Evolutionary conservation across 202 grass and related monocot genomes (phyloP), one percentile per base, ranked within the genome.

Genomic region (Alloteropsis angusta): DNA sequence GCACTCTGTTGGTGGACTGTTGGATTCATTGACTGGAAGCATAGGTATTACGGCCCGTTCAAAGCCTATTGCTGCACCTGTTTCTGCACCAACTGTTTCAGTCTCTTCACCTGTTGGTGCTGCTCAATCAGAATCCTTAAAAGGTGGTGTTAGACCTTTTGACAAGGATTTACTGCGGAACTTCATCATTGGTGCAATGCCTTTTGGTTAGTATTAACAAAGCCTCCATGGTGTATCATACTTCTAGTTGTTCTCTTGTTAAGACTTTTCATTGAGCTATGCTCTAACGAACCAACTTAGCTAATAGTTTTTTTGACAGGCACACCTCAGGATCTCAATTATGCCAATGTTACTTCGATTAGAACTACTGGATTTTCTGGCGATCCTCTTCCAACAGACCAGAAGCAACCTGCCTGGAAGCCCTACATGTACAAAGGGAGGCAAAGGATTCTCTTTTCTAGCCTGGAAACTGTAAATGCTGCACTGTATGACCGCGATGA

Each of bases 401-500:
- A 92, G 72, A 93, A 93, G 63, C 91, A 97, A 86, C 91, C 94
- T 80, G 91, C 91, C 22, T 97, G 91, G 94, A 97, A 97, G 47
- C 91, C 94, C 66, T 94, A 85, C 75, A 81, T 97, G 71, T 94
- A 94, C 68, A 97, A 88, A 84, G 94, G 94, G 65, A 93, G 83
- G 52, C 94, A 97, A 75, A 87, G 89, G 68, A 83, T 91, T 46
- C 69, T 94, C 36, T 92, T 97, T 64, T 82, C 84, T 56, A 94
- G 82, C 77, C 63, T 90, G 53, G 94, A 97, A 82, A 85, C 57
- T 39, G 74, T 97, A 56, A 92, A 85, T 81, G 94, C 91, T 53
- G 89, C 91, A 72, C 73, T 97, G 75, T 97, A 97, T 85, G 94
- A 97, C 71, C 94, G 95, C 71, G 91, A 97, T 83, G 95, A 97